Evolutionary conservation across 116 monocot genomes (phyloP), one percentile per base, ranked within the genome.

Genomic region (Posidonia oceanica): DNA sequence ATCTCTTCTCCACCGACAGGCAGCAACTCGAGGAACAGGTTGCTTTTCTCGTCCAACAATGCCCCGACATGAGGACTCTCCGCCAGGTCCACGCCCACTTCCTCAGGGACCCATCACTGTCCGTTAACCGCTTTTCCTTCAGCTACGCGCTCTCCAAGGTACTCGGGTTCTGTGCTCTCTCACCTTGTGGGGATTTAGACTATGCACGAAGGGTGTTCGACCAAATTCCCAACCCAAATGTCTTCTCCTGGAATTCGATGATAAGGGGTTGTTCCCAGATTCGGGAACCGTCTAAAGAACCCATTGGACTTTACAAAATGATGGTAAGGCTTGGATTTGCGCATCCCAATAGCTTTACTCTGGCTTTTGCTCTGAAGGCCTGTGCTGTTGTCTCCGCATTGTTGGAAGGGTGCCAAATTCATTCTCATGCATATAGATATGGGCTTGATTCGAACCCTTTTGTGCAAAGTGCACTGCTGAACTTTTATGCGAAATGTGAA

Each of bases 401-500:
- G 3, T 22, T 20, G 3, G 94, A 90, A 79, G 90, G 94, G 36
- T 12, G 74, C 13, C 94, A 94, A 64, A 56, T 94, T 7, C 94
- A 94, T 67, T 75, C 73, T 14, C 87, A 87, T 69, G 83, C 80
- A 0, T 83, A 69, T 66, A 77, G 58, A 63, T 63, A 78, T 66
- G 94, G 94, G 41, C 72, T 94, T 14, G 74, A 78, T 39, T 78
- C 80, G 14, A 87, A 85, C 67, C 76, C 80, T 7, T 90, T 80
- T 59, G 90, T 94, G 66, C 90, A 85, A 58, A 87, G 85, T 39
- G 83, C 73, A 4, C 61, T 94, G 68, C 44, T 94, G n/a, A 83
- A 81, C 41, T 80, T 85, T 36, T 94, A 90, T 63, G 90, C 87
- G 0, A 94, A 90, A 40, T 94, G 87, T 5, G 94, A 89, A 54